Conservation (phyloP, 2,329 filamentous ascomycete genomes). For the Tricladium varicosporioides region DNA sequence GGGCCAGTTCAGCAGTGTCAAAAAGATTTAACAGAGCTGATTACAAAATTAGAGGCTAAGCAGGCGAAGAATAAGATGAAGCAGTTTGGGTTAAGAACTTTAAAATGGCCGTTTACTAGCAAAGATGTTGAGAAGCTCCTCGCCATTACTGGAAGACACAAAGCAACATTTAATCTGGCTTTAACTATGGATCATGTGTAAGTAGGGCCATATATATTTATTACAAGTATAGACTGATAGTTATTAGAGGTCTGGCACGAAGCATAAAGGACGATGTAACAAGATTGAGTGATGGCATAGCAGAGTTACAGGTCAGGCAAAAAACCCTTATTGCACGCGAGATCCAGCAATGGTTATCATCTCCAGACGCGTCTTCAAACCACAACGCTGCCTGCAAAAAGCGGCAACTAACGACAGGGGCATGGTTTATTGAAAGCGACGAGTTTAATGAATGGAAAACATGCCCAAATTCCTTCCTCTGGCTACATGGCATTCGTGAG, state of each 20-base stretch:
- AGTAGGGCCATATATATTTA: too few relatives aligned
- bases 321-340: background rate
- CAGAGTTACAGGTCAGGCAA: background rate
- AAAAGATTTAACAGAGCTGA: too few relatives aligned
- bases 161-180: too few relatives aligned
- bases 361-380: constrained; percentile 37
- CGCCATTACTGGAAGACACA: too few relatives aligned
- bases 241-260: background rate
- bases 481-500: constrained; percentile 38
- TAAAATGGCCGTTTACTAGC: too few relatives aligned
- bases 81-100: too few relatives aligned
- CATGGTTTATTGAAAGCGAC: constrained; percentile 35
- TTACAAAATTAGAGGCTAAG: too few relatives aligned
- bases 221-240: too few relatives aligned
- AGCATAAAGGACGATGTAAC: constrained; percentile 3
- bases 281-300: constrained; percentile 5
- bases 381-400: constrained; percentile 32
- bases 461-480: constrained; percentile 33
- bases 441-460: constrained; percentile 34
- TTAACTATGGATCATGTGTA: too few relatives aligned
- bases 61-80: too few relatives aligned
- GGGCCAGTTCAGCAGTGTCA: too few relatives aligned
- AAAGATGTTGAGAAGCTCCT: too few relatives aligned
- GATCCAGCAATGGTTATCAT: constrained; percentile 33
- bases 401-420: constrained; percentile 34